phyloP scores from a whole-genome alignment of 106 monocot species.

The Hemerocallis citrina region DNA sequence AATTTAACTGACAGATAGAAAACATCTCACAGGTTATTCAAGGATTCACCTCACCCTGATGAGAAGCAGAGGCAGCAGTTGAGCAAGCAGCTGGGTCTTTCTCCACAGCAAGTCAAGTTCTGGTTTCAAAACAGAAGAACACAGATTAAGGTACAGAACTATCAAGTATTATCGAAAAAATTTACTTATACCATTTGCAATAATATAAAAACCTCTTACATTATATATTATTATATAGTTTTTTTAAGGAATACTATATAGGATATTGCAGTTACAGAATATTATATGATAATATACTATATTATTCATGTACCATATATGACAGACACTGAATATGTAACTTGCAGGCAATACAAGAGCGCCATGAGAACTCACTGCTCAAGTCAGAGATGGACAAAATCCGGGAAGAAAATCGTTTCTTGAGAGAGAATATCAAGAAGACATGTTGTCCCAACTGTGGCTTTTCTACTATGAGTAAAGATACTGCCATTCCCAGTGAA shows the following conservation, averaged over 20 bases:
- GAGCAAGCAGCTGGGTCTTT: conserved; percentile 56
- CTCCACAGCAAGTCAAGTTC: conserved; percentile 68
- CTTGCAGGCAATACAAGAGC: conserved; percentile 65
- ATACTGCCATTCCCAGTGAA: conserved; percentile 12
- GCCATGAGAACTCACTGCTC: conserved; percentile 66
- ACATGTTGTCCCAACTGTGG: conserved; percentile 43
- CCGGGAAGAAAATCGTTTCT: conserved; percentile 35
- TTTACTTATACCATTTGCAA: too few relatives aligned
- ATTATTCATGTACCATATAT: background rate
- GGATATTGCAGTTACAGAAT: too few relatives aligned
- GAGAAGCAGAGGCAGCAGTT: conserved; percentile 68
- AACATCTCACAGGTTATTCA: conserved; percentile 35
- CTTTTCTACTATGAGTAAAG: conserved; percentile 14
- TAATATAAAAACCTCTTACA: too few relatives aligned
- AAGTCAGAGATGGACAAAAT: conserved; percentile 72
- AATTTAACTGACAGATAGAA: background rate
- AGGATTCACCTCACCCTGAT: conserved; percentile 72
- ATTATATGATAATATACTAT: too few relatives aligned
- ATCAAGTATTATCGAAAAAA: too few relatives aligned
- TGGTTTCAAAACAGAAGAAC: conserved; percentile 81
- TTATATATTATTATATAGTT: too few relatives aligned
- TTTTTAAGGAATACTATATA: too few relatives aligned
- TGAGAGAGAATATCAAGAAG: conserved; percentile 47
- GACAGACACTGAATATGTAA: background rate
- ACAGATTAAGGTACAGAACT: conserved; percentile 60